Conservation (phyloP, 2,329 filamentous ascomycete genomes). For the Xylariaceae sp. region DNA sequence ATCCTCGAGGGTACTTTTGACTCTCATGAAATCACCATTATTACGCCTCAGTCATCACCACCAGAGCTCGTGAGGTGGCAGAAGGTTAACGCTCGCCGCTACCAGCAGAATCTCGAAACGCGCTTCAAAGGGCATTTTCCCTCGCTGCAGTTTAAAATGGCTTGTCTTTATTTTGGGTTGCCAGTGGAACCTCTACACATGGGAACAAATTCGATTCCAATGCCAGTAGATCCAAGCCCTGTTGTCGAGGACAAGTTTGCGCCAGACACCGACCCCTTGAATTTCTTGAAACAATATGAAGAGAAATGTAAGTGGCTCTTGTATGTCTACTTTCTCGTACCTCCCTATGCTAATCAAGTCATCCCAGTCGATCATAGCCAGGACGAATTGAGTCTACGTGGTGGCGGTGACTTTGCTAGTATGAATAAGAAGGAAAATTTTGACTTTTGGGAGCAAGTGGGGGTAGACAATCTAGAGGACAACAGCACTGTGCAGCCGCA, state of each 20-base stretch:
- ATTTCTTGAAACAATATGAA: slow-evolving; percentile 34
- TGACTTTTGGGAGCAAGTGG: neutral
- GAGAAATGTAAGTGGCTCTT: slow-evolving; percentile 20
- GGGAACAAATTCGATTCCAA: slow-evolving; percentile 20
- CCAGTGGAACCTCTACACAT: slow-evolving; percentile 49
- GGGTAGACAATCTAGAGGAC: neutral
- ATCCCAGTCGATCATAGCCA: neutral
- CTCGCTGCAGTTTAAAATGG: slow-evolving; percentile 49
- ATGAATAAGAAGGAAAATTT: neutral
- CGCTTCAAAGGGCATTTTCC: slow-evolving; percentile 40
- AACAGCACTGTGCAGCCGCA: too few relatives aligned
- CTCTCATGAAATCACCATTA: slow-evolving; percentile 41
- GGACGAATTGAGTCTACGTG: slow-evolving; percentile 21
- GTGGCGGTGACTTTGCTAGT: slow-evolving; percentile 15
- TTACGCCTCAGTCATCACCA: slow-evolving; percentile 38
- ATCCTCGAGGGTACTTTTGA: slow-evolving; percentile 46
- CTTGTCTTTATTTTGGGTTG: slow-evolving; percentile 55
- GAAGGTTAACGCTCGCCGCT: slow-evolving; percentile 39
- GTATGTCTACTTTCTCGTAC: neutral
- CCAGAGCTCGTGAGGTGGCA: slow-evolving; percentile 42
- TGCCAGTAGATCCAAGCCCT: slow-evolving; percentile 22
- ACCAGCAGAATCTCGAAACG: slow-evolving; percentile 38
- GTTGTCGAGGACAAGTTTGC: slow-evolving; percentile 2
- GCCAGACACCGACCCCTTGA: slow-evolving; percentile 24
- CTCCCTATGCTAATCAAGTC: neutral